Percentiles rank a stretch among this genome's conserved stretches.
Evolutionary conservation across 1,284 basidiomycete species (phyloP).

Genomic region (Pseudomicrostroma phylloplanum): DNA sequence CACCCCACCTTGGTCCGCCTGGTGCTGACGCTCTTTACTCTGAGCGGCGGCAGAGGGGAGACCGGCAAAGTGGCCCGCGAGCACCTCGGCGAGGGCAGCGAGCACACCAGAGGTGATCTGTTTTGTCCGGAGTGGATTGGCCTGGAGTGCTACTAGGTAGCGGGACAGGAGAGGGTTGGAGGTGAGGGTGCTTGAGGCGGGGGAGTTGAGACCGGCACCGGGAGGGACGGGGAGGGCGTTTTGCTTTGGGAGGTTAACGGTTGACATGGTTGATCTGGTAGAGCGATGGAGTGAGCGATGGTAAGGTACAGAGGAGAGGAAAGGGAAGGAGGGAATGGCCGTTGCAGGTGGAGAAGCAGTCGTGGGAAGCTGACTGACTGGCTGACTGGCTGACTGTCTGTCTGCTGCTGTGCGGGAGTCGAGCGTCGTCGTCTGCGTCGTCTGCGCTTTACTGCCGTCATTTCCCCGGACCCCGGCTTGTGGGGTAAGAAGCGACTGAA

Average conservation of each 20-base stretch:
- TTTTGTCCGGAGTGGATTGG: conserved; percentile 41
- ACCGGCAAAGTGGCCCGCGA: conserved; percentile 37
- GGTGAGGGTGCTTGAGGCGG: neutral
- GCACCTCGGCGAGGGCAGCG: conserved; percentile 32
- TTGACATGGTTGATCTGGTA: neutral
- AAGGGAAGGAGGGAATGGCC: no score
- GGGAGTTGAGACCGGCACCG: neutral
- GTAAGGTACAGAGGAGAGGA: no score
- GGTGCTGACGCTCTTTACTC: neutral
- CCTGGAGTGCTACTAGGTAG: conserved; percentile 33
- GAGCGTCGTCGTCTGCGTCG: neutral
- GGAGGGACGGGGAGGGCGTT: neutral
- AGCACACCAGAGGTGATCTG: conserved; percentile 34
- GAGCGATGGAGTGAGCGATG: neutral
- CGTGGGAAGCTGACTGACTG: neutral
- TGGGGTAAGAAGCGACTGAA: no score
- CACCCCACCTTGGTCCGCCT: neutral
- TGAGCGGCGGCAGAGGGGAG: conserved; percentile 20
- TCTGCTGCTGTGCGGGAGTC: neutral
- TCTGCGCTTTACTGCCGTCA: neutral
- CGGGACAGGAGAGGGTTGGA: conserved; percentile 25
- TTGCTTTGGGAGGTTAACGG: neutral
- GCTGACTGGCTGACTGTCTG: neutral
- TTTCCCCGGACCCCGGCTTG: no score
- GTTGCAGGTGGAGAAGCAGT: neutral